A percentile compares a stretch with the other conserved stretches of the same genome.
Evolutionary conservation across 306 rosid genomes (phyloP).

Genomic region (Alnus rubra): DNA sequence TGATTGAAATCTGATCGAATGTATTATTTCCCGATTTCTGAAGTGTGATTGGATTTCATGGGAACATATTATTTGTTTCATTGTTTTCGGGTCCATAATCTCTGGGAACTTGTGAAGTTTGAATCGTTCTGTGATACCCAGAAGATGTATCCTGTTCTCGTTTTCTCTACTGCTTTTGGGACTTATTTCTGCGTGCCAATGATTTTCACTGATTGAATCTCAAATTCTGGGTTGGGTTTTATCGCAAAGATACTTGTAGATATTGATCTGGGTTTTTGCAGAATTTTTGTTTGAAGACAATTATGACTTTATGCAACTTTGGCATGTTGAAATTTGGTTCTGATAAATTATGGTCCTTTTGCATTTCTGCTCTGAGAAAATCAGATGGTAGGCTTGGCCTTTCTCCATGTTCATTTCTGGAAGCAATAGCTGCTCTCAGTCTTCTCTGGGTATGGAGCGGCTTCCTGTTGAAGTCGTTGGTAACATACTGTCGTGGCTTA

Average conservation of each 20-base stretch:
- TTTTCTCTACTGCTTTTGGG: not conserved
- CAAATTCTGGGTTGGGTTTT: no score
- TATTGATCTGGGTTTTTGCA: not conserved
- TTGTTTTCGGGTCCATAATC: not conserved
- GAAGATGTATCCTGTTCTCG: no score
- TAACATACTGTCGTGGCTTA: conserved; percentile 70
- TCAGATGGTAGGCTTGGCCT: not conserved
- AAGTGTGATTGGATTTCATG: not conserved
- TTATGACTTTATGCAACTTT: not conserved
- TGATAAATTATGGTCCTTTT: not conserved
- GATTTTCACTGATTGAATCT: not conserved
- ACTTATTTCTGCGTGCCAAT: not conserved
- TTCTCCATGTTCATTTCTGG: not conserved
- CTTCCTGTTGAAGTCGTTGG: conserved; percentile 90
- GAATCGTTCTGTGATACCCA: no score
- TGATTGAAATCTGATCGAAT: not conserved
- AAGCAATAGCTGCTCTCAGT: not conserved
- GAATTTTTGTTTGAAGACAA: not conserved
- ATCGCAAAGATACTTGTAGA: not conserved
- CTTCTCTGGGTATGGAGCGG: conserved; percentile 48
- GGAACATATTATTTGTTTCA: not conserved
- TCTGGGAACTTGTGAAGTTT: not conserved
- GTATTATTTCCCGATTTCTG: not conserved
- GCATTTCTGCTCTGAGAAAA: not conserved
- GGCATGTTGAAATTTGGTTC: not conserved